These are phyloP conservation scores for Sarocladiaceae sp. DNA, from an alignment of 2,329 filamentous ascomycete genomes.

Conservation along the genomic window DNA sequence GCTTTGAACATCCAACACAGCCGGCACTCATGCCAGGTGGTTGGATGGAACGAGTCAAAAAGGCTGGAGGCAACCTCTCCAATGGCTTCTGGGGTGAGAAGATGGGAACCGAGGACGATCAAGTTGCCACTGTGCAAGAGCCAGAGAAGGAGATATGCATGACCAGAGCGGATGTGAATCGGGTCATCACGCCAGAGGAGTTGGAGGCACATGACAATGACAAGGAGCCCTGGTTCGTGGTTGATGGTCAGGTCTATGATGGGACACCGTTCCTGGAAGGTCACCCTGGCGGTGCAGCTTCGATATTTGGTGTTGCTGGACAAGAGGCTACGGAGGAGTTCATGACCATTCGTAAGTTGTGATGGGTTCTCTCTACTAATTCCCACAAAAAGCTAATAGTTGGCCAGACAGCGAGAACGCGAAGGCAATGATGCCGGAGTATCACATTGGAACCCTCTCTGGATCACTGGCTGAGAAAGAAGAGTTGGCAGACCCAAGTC, in stretches of 20 bases:
- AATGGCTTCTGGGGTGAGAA: slow-evolving; percentile 86
- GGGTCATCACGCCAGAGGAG: slow-evolving; percentile 65
- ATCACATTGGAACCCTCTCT: slow-evolving; percentile 79
- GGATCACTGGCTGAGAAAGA: slow-evolving; percentile 28
- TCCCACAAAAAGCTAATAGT: slow-evolving; percentile 19
- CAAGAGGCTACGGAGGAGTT: slow-evolving; percentile 85
- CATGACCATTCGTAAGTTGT: slow-evolving; percentile 75
- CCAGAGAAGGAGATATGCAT: slow-evolving; percentile 66
- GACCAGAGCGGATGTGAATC: slow-evolving; percentile 64
- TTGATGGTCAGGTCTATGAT: slow-evolving; percentile 86
- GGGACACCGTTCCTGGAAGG: slow-evolving; percentile 74
- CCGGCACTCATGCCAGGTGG: slow-evolving; percentile 73
- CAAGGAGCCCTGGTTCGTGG: slow-evolving; percentile 76
- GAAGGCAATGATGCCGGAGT: slow-evolving; percentile 81
- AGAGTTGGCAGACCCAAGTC: slow-evolving; percentile 30
- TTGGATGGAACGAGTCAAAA: slow-evolving; percentile 93
- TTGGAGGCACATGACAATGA: slow-evolving; percentile 63
- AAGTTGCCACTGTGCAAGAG: slow-evolving; percentile 39
- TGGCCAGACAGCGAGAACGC: slow-evolving; percentile 81
- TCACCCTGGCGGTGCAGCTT: slow-evolving; percentile 82
- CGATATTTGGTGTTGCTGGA: slow-evolving; percentile 78
- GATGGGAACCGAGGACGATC: slow-evolving; percentile 44
- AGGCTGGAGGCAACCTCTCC: slow-evolving; percentile 69
- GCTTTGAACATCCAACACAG: slow-evolving; percentile 87
- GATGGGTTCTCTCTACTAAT: not conserved